These are phyloP conservation scores for Lasiodiplodia theobromae DNA, from an alignment of 2,329 filamentous ascomycete genomes.

Conservation along the genomic window DNA sequence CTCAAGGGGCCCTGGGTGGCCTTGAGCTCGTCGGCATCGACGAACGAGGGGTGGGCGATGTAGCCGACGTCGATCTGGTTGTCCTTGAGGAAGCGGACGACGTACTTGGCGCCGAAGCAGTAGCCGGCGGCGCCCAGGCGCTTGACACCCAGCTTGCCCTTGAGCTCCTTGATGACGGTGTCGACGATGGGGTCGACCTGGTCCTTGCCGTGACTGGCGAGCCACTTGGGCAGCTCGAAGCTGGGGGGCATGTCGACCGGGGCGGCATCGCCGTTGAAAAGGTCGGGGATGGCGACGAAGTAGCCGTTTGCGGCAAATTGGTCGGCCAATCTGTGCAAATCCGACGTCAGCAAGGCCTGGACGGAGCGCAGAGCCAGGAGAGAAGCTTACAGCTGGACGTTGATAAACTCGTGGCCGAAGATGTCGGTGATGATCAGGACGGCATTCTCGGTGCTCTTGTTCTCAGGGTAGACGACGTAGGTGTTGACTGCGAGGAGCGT, in stretches of 20 bases:
- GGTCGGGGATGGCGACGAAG: constrained; percentile 71
- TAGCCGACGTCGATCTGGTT: constrained; percentile 73
- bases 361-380: neutral
- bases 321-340: constrained; percentile 66
- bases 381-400: constrained; percentile 51
- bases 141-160: constrained; percentile 56
- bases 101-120: constrained; percentile 62
- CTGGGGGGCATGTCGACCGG: constrained; percentile 59
- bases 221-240: constrained; percentile 60
- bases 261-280: constrained; percentile 72
- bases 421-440: constrained; percentile 66
- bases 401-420: constrained; percentile 63
- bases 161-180: constrained; percentile 55
- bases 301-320: constrained; percentile 78
- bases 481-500: constrained; percentile 54
- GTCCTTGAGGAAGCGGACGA: constrained; percentile 66
- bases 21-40: constrained; percentile 66
- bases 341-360: neutral
- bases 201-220: constrained; percentile 51
- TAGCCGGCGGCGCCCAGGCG: constrained; percentile 57
- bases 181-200: constrained; percentile 62
- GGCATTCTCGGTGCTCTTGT: constrained; percentile 61
- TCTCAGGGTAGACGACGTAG: constrained; percentile 63
- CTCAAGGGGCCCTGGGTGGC: constrained; percentile 64
- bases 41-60: constrained; percentile 78